Evolutionary conservation across 2,329 filamentous ascomycete species (phyloP).

Genomic region (Sclerotinia nivalis): DNA sequence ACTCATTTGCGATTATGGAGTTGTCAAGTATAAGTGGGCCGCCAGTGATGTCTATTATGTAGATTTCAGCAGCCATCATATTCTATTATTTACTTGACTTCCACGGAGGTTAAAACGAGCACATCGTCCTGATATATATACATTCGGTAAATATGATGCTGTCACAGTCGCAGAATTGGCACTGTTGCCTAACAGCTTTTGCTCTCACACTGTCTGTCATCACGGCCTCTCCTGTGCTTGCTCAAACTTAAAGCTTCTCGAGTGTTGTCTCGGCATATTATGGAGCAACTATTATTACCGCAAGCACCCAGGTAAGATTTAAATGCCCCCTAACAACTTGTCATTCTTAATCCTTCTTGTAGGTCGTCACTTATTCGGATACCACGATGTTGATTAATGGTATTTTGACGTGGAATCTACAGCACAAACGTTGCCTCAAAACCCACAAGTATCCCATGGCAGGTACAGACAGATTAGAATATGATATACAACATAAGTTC

Average conservation of each 20-base stretch:
- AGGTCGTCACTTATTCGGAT: background rate
- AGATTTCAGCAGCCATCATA: background rate
- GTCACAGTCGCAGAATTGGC: background rate
- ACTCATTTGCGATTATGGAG: background rate
- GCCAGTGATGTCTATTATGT: background rate
- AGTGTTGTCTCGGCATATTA: background rate
- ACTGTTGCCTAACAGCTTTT: background rate
- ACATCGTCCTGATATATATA: background rate
- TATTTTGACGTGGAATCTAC: background rate
- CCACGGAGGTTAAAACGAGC: background rate
- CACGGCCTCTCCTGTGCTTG: background rate
- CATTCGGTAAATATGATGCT: background rate
- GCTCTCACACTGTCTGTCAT: background rate
- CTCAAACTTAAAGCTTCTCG: background rate
- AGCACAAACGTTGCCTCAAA: background rate
- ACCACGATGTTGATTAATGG: background rate
- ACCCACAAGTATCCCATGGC: background rate
- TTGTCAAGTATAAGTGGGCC: background rate
- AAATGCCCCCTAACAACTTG: too few species aligned
- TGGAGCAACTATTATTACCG: background rate
- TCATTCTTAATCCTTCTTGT: background rate
- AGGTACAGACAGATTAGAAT: background rate
- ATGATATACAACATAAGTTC: too few species aligned
- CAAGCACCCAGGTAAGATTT: background rate
- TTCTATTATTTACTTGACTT: background rate